Conservation (phyloP, 148 eudicot species). For the Pharnaceum exiguum region DNA sequence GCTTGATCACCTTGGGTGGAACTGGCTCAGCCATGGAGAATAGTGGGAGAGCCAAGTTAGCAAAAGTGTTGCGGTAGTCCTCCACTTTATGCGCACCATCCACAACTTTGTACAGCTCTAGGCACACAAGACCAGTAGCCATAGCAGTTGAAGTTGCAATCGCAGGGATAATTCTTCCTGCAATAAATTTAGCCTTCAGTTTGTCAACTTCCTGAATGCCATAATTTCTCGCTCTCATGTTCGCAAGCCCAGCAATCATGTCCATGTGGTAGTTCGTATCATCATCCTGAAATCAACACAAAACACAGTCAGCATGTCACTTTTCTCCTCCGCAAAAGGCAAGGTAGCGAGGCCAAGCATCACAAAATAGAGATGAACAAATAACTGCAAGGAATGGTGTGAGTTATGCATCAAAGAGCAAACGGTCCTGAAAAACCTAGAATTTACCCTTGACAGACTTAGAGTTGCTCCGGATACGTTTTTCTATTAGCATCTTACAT, state of each 20-base stretch:
- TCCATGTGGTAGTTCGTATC: slow-evolving; percentile 65
- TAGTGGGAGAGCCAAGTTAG: slow-evolving; percentile 56
- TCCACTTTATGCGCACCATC: slow-evolving; percentile 50
- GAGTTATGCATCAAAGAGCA: too few relatives aligned
- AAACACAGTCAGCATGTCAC: neutral
- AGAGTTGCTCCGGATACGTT: too few relatives aligned
- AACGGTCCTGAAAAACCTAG: too few relatives aligned
- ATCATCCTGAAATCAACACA: slow-evolving; percentile 34
- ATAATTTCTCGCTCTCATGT: slow-evolving; percentile 70
- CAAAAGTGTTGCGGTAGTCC: slow-evolving; percentile 63
- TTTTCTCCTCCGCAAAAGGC: too few relatives aligned
- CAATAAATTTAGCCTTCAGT: slow-evolving; percentile 58
- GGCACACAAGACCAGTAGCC: slow-evolving; percentile 59
- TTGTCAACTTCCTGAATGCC: slow-evolving; percentile 56
- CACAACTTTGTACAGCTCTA: slow-evolving; percentile 56
- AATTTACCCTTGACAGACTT: too few relatives aligned
- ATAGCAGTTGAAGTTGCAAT: slow-evolving; percentile 57
- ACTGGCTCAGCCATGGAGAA: slow-evolving; percentile 61
- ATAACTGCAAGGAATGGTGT: too few relatives aligned
- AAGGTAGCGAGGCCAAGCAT: too few relatives aligned
- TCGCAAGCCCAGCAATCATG: slow-evolving; percentile 61
- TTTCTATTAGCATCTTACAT: too few relatives aligned
- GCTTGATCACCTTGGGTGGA: slow-evolving; percentile 56
- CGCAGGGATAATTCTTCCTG: slow-evolving; percentile 61
- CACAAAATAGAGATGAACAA: too few relatives aligned